Conservation (phyloP, 2,329 filamentous ascomycete genomes). For the Colletotrichum spinosum region DNA sequence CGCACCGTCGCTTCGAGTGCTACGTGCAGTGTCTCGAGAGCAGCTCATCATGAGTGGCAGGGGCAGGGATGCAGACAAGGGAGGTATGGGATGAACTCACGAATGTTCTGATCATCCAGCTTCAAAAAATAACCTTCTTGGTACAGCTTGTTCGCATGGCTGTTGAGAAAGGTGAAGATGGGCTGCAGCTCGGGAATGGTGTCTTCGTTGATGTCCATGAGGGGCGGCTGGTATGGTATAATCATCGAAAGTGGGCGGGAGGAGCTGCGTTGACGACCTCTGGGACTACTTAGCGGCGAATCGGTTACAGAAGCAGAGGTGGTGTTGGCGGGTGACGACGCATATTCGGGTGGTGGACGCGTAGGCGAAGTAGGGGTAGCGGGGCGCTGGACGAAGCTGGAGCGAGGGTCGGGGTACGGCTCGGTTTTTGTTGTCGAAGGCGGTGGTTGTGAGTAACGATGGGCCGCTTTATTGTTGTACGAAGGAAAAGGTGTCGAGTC, state of each 20-base stretch:
- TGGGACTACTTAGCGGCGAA: conserved; percentile 56
- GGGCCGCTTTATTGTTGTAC: conserved; percentile 17
- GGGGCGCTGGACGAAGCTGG: conserved; percentile 45
- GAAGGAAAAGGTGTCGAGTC: conserved; percentile 43
- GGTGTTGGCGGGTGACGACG: conserved; percentile 50
- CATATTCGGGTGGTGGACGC: conserved; percentile 52
- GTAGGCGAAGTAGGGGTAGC: conserved; percentile 46
- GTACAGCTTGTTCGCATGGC: conserved; percentile 95
- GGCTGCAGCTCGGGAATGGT: conserved; percentile 93
- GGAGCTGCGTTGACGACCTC: conserved; percentile 58
- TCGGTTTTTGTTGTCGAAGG: conserved; percentile 28
- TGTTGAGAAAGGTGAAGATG: conserved; percentile 94
- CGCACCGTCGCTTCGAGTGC: background rate
- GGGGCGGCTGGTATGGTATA: conserved; percentile 84
- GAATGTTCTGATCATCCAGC: conserved; percentile 91
- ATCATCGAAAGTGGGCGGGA: conserved; percentile 88
- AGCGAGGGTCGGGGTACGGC: conserved; percentile 28
- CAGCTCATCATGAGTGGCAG: background rate
- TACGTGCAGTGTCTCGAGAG: too few species aligned
- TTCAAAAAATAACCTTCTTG: conserved; percentile 99
- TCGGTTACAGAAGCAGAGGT: conserved; percentile 51
- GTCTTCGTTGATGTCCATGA: conserved; percentile 87
- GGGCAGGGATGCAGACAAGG: conserved; percentile 1
- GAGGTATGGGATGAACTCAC: conserved; percentile 65
- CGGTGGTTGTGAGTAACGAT: conserved; percentile 18